Conservation (phyloP, 345 rosid genomes). For the Alliaria petiolata region DNA sequence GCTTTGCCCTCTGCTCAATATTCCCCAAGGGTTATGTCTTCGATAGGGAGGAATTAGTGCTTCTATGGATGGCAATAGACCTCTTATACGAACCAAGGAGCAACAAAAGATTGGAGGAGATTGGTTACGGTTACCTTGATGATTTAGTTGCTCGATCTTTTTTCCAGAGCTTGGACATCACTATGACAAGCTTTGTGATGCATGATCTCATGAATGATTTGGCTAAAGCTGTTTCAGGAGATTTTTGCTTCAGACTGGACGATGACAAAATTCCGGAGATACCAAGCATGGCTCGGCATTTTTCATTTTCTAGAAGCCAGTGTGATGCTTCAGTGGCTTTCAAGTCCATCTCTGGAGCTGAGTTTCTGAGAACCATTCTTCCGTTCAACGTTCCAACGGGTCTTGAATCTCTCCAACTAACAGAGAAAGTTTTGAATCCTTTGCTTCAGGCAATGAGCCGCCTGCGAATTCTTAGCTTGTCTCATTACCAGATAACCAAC, state of each 20-base stretch:
- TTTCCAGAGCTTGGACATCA: slow-evolving; percentile 21
- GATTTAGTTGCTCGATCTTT: slow-evolving; percentile 23
- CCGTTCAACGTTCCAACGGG: slow-evolving; percentile 28
- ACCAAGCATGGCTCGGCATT: slow-evolving; percentile 29
- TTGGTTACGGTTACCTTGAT: slow-evolving; percentile 26
- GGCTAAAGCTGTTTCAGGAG: slow-evolving; percentile 36
- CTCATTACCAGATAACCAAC: slow-evolving; percentile 27
- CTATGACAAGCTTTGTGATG: slow-evolving; percentile 30
- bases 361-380: slow-evolving; percentile 30
- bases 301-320: slow-evolving; percentile 38
- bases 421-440: slow-evolving; percentile 19
- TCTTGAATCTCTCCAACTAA: slow-evolving; percentile 32
- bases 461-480: slow-evolving; percentile 32
- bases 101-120: slow-evolving; percentile 27
- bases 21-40: slow-evolving; percentile 37
- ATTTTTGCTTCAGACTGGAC: slow-evolving; percentile 37
- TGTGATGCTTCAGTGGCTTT: slow-evolving; percentile 28
- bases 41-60: slow-evolving; percentile 23
- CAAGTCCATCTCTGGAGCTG: slow-evolving; percentile 24
- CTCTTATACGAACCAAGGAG: slow-evolving; percentile 33
- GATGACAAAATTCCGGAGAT: slow-evolving; percentile 15
- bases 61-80: slow-evolving; percentile 42
- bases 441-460: slow-evolving; percentile 16
- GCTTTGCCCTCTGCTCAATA: slow-evolving; percentile 38
- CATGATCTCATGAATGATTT: slow-evolving; percentile 44